These are phyloP conservation scores for Calonectria pteridis DNA, from an alignment of 2,329 filamentous ascomycete species.

Conservation along the genomic window DNA sequence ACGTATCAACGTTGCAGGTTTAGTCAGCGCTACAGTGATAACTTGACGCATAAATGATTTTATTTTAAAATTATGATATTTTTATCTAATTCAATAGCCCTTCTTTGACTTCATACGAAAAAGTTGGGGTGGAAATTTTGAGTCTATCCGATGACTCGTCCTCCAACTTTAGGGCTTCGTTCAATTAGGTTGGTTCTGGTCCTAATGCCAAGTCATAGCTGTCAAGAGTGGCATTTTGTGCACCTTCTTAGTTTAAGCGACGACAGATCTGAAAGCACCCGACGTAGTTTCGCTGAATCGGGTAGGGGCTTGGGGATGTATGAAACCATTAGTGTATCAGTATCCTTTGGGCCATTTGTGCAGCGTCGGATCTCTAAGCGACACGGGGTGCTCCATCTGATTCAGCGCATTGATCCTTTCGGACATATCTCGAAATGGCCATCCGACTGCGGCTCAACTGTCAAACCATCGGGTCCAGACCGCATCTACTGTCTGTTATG, in stretches of 20 bases:
- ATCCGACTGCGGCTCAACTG: background rate
- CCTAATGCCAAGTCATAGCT: background rate
- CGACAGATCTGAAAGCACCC: background rate
- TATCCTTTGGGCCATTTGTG: background rate
- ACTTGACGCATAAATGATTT: too few relatives aligned
- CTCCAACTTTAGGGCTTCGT: background rate
- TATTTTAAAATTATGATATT: too few relatives aligned
- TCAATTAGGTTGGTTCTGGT: background rate
- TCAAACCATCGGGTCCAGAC: background rate
- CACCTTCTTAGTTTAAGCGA: fast-evolving
- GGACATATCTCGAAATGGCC: background rate
- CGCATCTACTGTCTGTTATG: background rate
- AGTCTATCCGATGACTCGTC: background rate
- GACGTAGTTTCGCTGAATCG: background rate
- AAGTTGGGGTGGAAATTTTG: background rate
- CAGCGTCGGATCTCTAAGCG: background rate
- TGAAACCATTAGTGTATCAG: background rate
- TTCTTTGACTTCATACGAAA: too few relatives aligned
- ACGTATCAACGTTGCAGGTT: too few relatives aligned
- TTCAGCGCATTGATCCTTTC: background rate
- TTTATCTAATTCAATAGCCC: too few relatives aligned
- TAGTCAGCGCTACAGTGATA: too few relatives aligned
- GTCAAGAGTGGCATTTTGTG: background rate
- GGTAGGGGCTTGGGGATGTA: background rate
- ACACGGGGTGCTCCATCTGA: background rate